These are phyloP conservation scores for Mycena albidolilacea DNA, from an alignment of 768 basidiomycete species.

Conservation along the genomic window DNA sequence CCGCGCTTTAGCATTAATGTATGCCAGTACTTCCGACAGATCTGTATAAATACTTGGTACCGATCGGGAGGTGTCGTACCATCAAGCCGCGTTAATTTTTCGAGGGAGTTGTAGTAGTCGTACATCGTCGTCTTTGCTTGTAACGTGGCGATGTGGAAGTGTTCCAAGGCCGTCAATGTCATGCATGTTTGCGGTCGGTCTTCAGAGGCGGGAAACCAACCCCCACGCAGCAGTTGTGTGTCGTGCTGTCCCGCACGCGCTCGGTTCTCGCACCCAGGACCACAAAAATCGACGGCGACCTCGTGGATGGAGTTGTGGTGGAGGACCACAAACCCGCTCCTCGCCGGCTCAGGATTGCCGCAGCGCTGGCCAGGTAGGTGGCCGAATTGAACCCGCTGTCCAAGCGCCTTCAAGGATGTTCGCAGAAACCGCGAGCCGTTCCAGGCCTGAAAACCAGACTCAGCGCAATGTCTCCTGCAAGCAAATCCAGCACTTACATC, in stretches of 20 bases:
- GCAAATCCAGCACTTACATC: constrained; percentile 2
- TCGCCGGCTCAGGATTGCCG: constrained; percentile 1
- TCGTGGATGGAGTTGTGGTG: not conserved
- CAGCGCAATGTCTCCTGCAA: not conserved
- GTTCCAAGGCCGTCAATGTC: constrained; percentile 5
- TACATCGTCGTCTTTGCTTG: constrained; percentile 27
- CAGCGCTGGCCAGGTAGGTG: not conserved
- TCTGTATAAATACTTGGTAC: constrained; percentile 27
- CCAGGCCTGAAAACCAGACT: not conserved
- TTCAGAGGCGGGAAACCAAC: constrained; percentile 15
- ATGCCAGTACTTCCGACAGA: constrained; percentile 42
- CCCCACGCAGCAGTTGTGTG: not conserved
- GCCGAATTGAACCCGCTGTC: not conserved
- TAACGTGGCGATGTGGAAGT: constrained; percentile 8
- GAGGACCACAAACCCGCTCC: not conserved
- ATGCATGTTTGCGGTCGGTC: not conserved
- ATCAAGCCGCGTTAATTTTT: not conserved
- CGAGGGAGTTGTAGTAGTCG: constrained; percentile 20
- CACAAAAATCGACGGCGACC: constrained; percentile 24
- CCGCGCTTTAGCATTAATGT: constrained; percentile 45
- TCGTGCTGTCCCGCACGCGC: not conserved
- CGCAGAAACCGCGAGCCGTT: not conserved
- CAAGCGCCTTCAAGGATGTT: not conserved
- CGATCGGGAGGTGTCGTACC: constrained; percentile 17
- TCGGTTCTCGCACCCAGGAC: constrained; percentile 31